Evolutionary conservation across 345 rosid genomes (phyloP).

Genomic region (Atalantia buxifolia): DNA sequence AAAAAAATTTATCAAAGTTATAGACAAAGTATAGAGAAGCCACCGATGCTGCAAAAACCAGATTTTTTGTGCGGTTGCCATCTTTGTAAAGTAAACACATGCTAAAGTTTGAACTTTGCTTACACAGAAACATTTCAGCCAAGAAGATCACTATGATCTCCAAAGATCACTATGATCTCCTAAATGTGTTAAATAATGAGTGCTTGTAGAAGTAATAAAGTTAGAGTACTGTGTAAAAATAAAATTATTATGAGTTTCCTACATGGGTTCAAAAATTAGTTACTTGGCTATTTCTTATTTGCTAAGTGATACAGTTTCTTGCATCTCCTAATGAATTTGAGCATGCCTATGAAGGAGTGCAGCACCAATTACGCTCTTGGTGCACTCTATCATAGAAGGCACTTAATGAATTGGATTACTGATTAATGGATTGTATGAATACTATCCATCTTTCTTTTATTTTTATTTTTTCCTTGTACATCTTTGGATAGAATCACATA

Average conservation of each 20-base stretch:
- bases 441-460: background rate
- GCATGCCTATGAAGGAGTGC: background rate
- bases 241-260: background rate
- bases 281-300: background rate
- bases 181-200: background rate
- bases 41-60: background rate
- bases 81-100: background rate
- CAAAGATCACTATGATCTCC: too few relatives aligned
- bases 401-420: background rate
- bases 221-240: background rate
- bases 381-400: background rate
- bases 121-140: background rate
- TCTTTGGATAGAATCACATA: background rate
- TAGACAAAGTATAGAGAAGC: too few relatives aligned
- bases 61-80: background rate
- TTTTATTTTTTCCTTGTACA: background rate
- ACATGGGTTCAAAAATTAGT: background rate
- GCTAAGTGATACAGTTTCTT: background rate
- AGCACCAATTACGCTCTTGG: background rate
- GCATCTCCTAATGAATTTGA: too few relatives aligned
- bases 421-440: background rate
- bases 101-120: background rate
- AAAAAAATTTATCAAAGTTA: background rate
- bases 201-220: background rate
- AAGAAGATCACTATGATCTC: background rate